Evolutionary conservation across 2,329 filamentous ascomycete genomes (phyloP), one percentile per base, ranked within the genome.

Genomic region (Clonostachys rosea): DNA sequence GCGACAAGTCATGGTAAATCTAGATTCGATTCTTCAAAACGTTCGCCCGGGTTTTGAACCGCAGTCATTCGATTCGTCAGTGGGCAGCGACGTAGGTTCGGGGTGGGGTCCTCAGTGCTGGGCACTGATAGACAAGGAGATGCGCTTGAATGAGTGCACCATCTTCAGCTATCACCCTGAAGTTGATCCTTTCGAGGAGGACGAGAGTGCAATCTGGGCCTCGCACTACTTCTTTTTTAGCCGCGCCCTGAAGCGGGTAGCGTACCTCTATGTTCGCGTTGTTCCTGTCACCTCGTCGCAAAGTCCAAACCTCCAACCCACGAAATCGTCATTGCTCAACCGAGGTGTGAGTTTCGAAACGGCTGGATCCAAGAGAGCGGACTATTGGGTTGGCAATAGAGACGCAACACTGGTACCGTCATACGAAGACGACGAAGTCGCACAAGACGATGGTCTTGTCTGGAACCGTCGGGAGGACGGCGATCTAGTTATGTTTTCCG

Each of bases 151-250:
- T 55, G 86, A 95, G 56, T 99, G 94, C 69, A 86, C 85, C 47
- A 83, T 92, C 52, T 97, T 96, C 66, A 87, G 86, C 47, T 99
- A 95, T 69, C 82, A 87, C 45, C 94, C 94, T 0, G 86, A 90
- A 39, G 89, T 91, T 51, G 91, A 96, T 60, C 90, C 91, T 0
- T 96, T 95, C 58, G 87, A 91, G 57, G 91, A 91, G 52, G 91
- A 95, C 51, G 91, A 96, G 60, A 89, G 89, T 51, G 87, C 91
- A 10, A 91, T 99, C 52, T 99, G 92, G 92, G 91, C 89, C 44
- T 78, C 91, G 52, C 91, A 97, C 65, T 96, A 95, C 68, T 96
- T 99, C 73, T 95, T 97, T 67, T 97, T 96, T 78, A 96, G 95
- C 74, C 92, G 92, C 59, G 76, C 84, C 24, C 79, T 86, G 61